A percentile compares a stretch with the other conserved stretches of the same genome.
These are phyloP conservation scores for Colletotrichum musicola DNA, from an alignment of 2,329 filamentous ascomycete genomes.

Conservation along the genomic window DNA sequence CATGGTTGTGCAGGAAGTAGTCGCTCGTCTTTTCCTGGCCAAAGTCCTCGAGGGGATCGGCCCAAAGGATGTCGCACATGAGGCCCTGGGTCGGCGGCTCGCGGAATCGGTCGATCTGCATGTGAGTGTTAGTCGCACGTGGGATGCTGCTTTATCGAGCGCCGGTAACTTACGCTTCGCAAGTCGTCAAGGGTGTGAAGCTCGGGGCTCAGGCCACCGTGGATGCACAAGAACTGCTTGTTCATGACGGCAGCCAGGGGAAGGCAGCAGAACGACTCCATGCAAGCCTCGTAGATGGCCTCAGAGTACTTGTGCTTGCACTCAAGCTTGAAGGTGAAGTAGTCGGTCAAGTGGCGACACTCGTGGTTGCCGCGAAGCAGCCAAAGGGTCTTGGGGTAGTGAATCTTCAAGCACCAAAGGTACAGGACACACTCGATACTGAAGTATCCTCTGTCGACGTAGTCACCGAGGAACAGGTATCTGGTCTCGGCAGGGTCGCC, in stretches of 20 bases:
- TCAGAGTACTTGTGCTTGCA: slow-evolving; percentile 99
- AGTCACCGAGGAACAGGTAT: slow-evolving; percentile 97
- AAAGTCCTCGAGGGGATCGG: slow-evolving; percentile 97
- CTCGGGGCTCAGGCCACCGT: slow-evolving; percentile 95
- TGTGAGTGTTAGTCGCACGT: slow-evolving; percentile 9
- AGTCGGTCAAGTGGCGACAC: slow-evolving; percentile 98
- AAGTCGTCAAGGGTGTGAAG: slow-evolving; percentile 95
- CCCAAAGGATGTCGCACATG: slow-evolving; percentile 99
- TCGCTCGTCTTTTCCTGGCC: slow-evolving; percentile 98
- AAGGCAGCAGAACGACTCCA: slow-evolving; percentile 96
- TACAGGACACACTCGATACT: slow-evolving; percentile 99
- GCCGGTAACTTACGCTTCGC: slow-evolving; percentile 72
- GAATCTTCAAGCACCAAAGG: slow-evolving; percentile 98
- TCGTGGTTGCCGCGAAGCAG: slow-evolving; percentile 98
- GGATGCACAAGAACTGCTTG: slow-evolving; percentile 99
- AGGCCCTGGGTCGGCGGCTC: slow-evolving; percentile 97
- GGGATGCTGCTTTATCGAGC: not conserved
- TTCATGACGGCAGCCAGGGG: slow-evolving; percentile 98
- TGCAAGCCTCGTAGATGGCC: slow-evolving; percentile 94
- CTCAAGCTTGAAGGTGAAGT: slow-evolving; percentile 99
- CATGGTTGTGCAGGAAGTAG: slow-evolving; percentile 98
- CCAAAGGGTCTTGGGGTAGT: slow-evolving; percentile 98
- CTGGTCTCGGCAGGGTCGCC: slow-evolving; percentile 96
- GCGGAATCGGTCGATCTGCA: slow-evolving; percentile 93
- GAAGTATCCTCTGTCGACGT: slow-evolving; percentile 98